Evolutionary conservation across 2,329 filamentous ascomycete genomes (phyloP).

Genomic region (Furcasterigmium furcatum): DNA sequence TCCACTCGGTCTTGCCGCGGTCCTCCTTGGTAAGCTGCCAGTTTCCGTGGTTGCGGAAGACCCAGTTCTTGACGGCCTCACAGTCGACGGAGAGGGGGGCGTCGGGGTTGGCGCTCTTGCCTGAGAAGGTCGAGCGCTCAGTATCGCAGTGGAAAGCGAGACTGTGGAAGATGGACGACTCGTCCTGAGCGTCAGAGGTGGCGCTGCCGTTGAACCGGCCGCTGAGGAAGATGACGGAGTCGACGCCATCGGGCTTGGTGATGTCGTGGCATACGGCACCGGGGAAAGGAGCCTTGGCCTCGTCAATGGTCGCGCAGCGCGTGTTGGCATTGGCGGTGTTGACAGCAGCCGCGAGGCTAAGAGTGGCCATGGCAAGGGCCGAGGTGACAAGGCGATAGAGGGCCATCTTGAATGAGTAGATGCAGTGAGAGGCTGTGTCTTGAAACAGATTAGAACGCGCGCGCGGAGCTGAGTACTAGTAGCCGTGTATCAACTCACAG

Average conservation of each 20-base stretch:
- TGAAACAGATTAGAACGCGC: too few species aligned
- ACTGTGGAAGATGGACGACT: neutral
- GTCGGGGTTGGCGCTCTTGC: neutral
- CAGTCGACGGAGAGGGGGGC: neutral
- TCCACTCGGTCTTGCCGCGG: neutral
- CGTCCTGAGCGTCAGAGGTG: too few species aligned
- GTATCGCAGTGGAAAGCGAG: neutral
- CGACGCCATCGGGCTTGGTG: constrained; percentile 15
- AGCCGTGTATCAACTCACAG: too few species aligned
- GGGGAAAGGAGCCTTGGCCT: neutral
- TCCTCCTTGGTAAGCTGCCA: neutral
- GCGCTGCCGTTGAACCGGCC: neutral
- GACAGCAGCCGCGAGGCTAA: neutral
- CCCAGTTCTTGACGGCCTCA: neutral
- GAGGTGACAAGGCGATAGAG: neutral
- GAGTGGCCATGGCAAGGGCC: neutral
- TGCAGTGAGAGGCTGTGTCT: neutral
- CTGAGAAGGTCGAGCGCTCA: neutral
- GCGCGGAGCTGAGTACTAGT: too few species aligned
- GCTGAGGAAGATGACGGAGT: constrained; percentile 16
- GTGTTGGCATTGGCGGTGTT: neutral
- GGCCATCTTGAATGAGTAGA: neutral
- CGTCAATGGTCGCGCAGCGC: neutral
- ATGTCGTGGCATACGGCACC: neutral
- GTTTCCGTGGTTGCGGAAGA: neutral